Evolutionary conservation across 768 basidiomycete genomes (phyloP).

Genomic region (Macrocybe gigantea): DNA sequence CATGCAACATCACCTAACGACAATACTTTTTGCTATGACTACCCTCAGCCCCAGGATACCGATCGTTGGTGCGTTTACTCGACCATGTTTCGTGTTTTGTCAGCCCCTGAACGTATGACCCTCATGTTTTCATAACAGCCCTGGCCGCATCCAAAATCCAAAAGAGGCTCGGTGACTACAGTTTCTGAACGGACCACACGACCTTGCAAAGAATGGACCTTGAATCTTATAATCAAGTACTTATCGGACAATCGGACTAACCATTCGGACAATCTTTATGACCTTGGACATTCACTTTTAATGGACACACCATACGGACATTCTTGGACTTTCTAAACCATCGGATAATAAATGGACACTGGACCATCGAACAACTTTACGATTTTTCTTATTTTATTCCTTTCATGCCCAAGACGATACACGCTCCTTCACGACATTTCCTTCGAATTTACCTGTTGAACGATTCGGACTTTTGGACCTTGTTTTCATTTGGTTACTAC

Average conservation of each 20-base stretch:
- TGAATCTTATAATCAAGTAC: background rate
- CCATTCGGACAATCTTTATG: constrained; percentile 3
- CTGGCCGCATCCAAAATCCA: constrained; percentile 35
- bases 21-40: constrained; percentile 60
- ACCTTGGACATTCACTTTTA: background rate
- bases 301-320: background rate
- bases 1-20: constrained; percentile 53
- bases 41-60: constrained; percentile 57
- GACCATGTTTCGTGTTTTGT: background rate
- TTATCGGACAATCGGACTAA: background rate
- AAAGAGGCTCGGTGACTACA: constrained; percentile 28
- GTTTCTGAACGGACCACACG: constrained; percentile 1
- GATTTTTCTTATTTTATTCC: no score
- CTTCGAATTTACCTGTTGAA: background rate
- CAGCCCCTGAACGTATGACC: background rate
- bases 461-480: background rate
- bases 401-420: no score
- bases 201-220: constrained; percentile 2
- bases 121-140: constrained; percentile 15
- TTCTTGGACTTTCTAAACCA: background rate
- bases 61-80: constrained; percentile 35
- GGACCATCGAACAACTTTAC: no score
- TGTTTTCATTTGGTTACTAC: background rate
- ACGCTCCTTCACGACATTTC: no score
- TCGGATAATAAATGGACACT: no score